Conservation (phyloP, 2,329 filamentous ascomycete genomes). For the Verticillium nonalfalfae region DNA sequence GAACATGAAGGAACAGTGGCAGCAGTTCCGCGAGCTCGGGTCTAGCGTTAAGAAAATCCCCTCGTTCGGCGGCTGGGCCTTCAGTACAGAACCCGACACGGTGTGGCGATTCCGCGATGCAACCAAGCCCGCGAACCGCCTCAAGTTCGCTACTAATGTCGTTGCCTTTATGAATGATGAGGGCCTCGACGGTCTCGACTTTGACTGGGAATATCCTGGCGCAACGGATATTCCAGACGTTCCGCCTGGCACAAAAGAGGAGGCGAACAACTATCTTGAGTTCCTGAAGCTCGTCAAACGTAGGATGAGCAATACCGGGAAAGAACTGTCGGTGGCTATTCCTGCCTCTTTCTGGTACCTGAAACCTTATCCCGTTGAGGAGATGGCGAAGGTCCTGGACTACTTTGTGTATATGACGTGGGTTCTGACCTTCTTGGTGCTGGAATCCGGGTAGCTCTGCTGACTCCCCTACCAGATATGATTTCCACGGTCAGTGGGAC, state of each 20-base stretch:
- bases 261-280: conserved; percentile 23
- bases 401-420: conserved; percentile 29
- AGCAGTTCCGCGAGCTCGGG: conserved; percentile 17
- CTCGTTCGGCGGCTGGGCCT: conserved; percentile 34
- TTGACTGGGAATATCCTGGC: conserved; percentile 40
- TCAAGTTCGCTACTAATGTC: not conserved
- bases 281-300: conserved; percentile 19
- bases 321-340: conserved; percentile 27
- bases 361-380: conserved; percentile 23
- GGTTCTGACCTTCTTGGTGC: conserved; percentile 28
- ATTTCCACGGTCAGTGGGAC: conserved; percentile 15
- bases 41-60: conserved; percentile 25
- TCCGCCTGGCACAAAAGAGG: conserved; percentile 15
- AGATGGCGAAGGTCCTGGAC: conserved; percentile 20
- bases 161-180: not conserved
- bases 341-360: conserved; percentile 33
- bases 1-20: conserved; percentile 13
- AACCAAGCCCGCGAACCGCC: not conserved
- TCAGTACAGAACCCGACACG: not conserved
- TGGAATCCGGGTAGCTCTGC: too few species aligned
- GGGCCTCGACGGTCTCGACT: conserved; percentile 28
- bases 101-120: not conserved
- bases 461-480: too few species aligned
- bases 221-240: conserved; percentile 23
- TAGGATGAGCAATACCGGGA: conserved; percentile 7